Percentiles rank a stretch among this genome's conserved stretches.
Evolutionary conservation across 441 rosid genomes (phyloP).

Genomic region (Populus trichocarpa): DNA sequence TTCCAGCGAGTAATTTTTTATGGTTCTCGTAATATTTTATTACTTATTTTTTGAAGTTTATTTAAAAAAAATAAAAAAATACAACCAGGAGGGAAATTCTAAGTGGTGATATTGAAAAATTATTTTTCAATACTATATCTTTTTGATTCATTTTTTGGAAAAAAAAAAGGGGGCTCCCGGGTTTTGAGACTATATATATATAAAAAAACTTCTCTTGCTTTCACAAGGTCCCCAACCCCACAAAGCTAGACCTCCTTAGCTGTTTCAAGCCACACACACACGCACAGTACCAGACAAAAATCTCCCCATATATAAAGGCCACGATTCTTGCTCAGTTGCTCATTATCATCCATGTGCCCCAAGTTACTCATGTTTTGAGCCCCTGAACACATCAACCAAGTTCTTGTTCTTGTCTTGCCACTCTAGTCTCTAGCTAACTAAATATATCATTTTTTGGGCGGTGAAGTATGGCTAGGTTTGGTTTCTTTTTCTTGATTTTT

Average conservation of each 20-base stretch:
- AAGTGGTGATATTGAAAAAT: too few species aligned
- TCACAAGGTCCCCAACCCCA: not conserved
- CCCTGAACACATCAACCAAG: not conserved
- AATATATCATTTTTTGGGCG: not conserved
- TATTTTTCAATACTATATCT: too few species aligned
- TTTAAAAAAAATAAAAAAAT: too few species aligned
- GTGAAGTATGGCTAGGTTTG: conserved; percentile 21
- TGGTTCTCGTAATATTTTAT: too few species aligned
- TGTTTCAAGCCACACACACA: not conserved
- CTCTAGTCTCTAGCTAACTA: not conserved
- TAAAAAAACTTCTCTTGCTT: too few species aligned
- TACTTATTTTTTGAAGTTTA: too few species aligned
- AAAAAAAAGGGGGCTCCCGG: too few species aligned
- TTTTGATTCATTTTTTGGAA: too few species aligned
- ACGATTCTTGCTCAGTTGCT: not conserved
- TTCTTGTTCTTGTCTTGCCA: not conserved
- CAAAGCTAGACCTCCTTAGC: not conserved
- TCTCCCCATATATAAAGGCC: not conserved
- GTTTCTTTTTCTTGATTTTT: conserved; percentile 22
- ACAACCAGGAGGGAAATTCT: too few species aligned
- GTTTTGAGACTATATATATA: too few species aligned
- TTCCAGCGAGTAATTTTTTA: too few species aligned
- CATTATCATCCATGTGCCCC: not conserved
- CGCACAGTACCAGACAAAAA: not conserved
- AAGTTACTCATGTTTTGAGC: not conserved